phyloP scores from a whole-genome alignment of 441 rosid genomes.

The Adansonia gregorii region DNA sequence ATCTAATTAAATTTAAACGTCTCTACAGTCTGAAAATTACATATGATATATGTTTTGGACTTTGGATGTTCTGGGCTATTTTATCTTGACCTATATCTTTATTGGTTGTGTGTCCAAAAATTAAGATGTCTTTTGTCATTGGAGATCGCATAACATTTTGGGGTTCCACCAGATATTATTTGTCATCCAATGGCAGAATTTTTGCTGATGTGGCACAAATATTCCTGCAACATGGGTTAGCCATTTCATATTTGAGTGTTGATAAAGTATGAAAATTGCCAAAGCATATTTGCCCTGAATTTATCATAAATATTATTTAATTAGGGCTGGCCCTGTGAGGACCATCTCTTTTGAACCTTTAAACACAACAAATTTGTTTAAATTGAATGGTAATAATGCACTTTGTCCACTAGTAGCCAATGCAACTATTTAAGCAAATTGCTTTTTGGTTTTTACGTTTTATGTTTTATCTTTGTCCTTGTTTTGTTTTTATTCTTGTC shows the following conservation, averaged over 20 bases:
- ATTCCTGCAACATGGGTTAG: neutral
- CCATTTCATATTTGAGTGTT: neutral
- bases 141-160: neutral
- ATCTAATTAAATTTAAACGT: neutral
- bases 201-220: neutral
- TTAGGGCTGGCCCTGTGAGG: neutral
- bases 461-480: neutral
- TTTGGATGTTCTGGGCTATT: neutral
- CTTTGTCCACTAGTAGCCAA: neutral
- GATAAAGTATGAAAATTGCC: slow-evolving; percentile 2
- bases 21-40: neutral
- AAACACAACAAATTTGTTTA: neutral
- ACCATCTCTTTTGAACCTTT: neutral
- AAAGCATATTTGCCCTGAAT: slow-evolving; percentile 18
- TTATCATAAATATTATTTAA: slow-evolving; percentile 1
- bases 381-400: neutral
- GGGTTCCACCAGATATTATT: neutral
- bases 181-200: neutral
- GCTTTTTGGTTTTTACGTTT: neutral
- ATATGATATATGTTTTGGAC: neutral
- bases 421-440: neutral
- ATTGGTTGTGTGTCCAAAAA: neutral
- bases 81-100: neutral
- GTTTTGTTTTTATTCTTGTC: neutral
- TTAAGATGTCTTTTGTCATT: neutral